phyloP scores from a whole-genome alignment of 352 stramenopile species.

The Globisporangium orthogonon region DNA sequence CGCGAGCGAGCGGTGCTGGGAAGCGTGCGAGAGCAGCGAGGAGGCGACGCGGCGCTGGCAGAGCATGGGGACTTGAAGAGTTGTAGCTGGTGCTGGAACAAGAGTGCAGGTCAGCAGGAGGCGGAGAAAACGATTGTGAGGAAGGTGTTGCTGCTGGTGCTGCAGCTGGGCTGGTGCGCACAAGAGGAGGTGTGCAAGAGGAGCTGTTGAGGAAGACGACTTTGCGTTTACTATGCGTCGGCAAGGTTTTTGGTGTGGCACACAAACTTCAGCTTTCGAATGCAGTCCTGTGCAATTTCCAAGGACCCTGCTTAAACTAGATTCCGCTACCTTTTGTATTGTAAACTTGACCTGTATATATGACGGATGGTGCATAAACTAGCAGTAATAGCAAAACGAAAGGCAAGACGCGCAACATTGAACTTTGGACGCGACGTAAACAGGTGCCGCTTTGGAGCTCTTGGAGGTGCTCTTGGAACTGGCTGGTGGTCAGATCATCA shows the following conservation, averaged over 20 bases:
- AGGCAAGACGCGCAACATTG: not conserved
- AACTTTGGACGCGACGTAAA: not conserved
- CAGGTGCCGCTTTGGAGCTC: not conserved
- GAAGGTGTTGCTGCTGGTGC: not conserved
- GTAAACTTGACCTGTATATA: too few relatives aligned
- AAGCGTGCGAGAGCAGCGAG: constrained; percentile 12
- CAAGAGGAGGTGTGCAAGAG: not conserved
- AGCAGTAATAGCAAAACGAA: too few relatives aligned
- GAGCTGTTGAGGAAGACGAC: not conserved
- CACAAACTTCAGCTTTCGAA: constrained; percentile 14
- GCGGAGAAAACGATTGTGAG: constrained; percentile 12
- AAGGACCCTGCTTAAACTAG: too few relatives aligned
- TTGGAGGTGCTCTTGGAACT: not conserved
- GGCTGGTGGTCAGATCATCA: not conserved
- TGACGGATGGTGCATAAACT: too few relatives aligned
- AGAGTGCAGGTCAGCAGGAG: constrained; percentile 1
- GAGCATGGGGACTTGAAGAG: constrained; percentile 17
- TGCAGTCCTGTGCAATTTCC: not conserved
- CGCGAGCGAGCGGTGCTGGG: constrained; percentile 40
- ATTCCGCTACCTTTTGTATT: too few relatives aligned
- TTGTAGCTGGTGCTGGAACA: not conserved
- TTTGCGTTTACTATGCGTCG: constrained; percentile 13
- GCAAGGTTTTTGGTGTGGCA: not conserved
- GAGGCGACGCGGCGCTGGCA: constrained; percentile 12
- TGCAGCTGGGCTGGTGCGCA: not conserved